Evolutionary conservation across 805 yeast species (phyloP), one percentile per base, ranked within the genome.

Genomic region (Ogataea glucozyma): DNA sequence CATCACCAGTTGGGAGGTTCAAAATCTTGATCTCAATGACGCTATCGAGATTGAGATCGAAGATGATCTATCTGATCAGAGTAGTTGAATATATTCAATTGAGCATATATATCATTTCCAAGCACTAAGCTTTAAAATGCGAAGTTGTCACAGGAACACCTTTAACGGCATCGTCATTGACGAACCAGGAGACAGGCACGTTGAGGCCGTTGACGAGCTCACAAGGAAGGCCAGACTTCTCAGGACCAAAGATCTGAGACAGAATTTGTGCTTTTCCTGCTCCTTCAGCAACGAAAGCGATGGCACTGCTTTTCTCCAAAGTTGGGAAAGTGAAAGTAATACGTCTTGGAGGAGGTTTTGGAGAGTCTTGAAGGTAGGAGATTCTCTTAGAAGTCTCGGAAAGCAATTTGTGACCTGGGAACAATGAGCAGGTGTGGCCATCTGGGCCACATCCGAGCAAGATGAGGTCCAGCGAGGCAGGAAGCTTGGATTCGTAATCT

Each of bases 391-490:
- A 38, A 20, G 67, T 62, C 59, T 84, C 91, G 26, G 73, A 50
- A 43, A 89, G 71, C 55, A 88, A 72, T 47, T 64, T 56, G 62
- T 88, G 96, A 27, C 84, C 89, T 10, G 97, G 97, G 77, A 89
- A 89, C 49, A 89, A 71, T 1, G 97, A 89, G 68, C 96, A 87
- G 4, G 96, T 89, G 64, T 89, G 97, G 27, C 97, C 97, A 58
- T 89, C 97, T 26, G 97, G 97, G 6, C 97, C 97, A 62, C 93
- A 85, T 17, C 97, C 97, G 49, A 89, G 72, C 43, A 88, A 68
- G 17, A 89, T 69, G 54, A 88, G 68, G 64, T 89, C 96, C 21
- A 82, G 57, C 6, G 64, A 58, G 17, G 54, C 59, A 8, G 91
- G 88, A 40, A 89, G 64, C 31, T 71, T 67, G 1, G 69, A 47